These are phyloP conservation scores for Lichina pygmaea DNA, from an alignment of 495 filamentous ascomycete genomes.

Conservation along the genomic window DNA sequence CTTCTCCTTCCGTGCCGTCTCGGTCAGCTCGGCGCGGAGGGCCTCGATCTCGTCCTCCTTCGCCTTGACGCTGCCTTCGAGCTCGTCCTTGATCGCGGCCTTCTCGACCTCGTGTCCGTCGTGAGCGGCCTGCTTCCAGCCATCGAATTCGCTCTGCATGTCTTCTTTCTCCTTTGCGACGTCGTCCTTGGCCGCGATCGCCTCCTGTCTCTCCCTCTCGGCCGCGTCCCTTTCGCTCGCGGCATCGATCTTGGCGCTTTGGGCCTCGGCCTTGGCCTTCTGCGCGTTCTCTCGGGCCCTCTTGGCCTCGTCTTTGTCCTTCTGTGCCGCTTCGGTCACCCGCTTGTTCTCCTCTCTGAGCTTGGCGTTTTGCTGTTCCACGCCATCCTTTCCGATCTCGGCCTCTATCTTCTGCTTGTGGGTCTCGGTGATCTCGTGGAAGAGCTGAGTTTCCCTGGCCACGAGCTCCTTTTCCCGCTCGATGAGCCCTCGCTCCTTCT, in stretches of 20 bases:
- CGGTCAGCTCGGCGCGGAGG: conserved; percentile 6
- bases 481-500: conserved; percentile 8
- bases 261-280: conserved; percentile 27
- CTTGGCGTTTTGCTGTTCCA: background rate
- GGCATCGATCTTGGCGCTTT: conserved; percentile 27
- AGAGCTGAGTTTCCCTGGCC: no score
- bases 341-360: background rate
- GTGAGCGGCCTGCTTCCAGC: conserved; percentile 6
- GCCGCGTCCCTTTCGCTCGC: conserved; percentile 22
- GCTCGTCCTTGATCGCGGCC: conserved; percentile 4
- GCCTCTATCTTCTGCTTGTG: no score
- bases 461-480: background rate
- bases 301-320: conserved; percentile 12
- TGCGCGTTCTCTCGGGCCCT: conserved; percentile 13
- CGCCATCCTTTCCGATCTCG: background rate
- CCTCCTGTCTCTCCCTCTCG: conserved; percentile 13
- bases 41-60: conserved; percentile 6
- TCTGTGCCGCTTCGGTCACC: background rate
- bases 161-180: conserved; percentile 5
- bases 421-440: no score
- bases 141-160: conserved; percentile 7
- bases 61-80: background rate
- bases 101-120: conserved; percentile 7
- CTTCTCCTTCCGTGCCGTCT: conserved; percentile 6
- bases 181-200: conserved; percentile 18